Conservation (phyloP, 78 protist genomes). For the Isochrysis galbana region DNA sequence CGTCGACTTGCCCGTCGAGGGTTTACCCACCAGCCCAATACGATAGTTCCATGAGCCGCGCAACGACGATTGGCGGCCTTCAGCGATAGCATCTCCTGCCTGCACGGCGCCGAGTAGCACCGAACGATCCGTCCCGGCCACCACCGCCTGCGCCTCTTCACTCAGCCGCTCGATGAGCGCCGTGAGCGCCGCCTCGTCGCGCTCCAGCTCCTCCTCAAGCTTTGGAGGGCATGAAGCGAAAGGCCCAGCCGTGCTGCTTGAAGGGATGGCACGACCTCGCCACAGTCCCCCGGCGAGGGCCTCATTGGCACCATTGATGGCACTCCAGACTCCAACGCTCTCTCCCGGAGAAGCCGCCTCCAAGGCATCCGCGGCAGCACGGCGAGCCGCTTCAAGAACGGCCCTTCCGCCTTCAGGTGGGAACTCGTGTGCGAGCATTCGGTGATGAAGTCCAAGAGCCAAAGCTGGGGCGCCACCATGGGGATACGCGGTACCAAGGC, state of each 20-base stretch:
- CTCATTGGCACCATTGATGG: not conserved
- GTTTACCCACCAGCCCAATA: conserved; percentile 48
- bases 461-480: no score
- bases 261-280: not conserved
- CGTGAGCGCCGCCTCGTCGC: not conserved
- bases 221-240: not conserved
- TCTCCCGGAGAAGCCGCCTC: not conserved
- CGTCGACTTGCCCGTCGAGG: conserved; percentile 80
- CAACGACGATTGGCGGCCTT: not conserved
- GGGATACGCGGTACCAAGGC: no score
- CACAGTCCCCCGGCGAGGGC: not conserved
- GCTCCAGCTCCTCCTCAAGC: not conserved
- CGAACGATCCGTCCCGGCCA: not conserved
- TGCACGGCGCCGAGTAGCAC: not conserved
- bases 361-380: not conserved
- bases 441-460: no score
- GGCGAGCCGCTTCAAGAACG: not conserved
- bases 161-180: not conserved
- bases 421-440: not conserved
- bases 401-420: not conserved
- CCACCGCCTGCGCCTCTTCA: not conserved
- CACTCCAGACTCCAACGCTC: not conserved
- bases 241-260: not conserved
- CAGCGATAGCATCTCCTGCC: not conserved
- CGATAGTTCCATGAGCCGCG: not conserved